Conservation (phyloP, 2,329 filamentous ascomycete species). For the Diaporthe australafricana region DNA sequence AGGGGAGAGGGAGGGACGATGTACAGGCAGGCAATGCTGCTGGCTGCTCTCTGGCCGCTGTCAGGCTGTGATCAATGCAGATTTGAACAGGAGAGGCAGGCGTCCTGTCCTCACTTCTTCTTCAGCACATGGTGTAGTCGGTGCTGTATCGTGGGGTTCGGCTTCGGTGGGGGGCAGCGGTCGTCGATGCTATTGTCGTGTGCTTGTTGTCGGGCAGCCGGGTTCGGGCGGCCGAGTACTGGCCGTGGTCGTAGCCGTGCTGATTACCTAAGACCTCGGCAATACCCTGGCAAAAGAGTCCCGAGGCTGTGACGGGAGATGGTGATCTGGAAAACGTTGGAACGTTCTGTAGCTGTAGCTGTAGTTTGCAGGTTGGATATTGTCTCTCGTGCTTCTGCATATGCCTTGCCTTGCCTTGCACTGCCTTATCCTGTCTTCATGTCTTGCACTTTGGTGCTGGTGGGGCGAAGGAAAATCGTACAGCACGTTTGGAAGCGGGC, state of each 20-base stretch:
- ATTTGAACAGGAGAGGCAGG: slow-evolving; percentile 14
- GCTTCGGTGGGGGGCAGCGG: neutral
- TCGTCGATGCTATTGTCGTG: neutral
- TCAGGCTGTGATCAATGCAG: neutral
- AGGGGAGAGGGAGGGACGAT: slow-evolving; percentile 20
- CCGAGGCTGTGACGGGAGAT: neutral
- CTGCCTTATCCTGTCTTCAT: neutral
- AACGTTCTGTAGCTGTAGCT: neutral
- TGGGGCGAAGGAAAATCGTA: neutral
- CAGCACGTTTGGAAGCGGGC: slow-evolving; percentile 5
- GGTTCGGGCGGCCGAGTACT: slow-evolving; percentile 15
- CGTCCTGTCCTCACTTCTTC: neutral
- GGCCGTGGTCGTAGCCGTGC: neutral
- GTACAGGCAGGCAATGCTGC: slow-evolving; percentile 5
- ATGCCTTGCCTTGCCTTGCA: neutral
- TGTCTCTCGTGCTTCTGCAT: slow-evolving; percentile 9
- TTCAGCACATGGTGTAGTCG: slow-evolving; percentile 6
- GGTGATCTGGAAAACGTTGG: neutral
- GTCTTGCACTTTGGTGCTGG: neutral
- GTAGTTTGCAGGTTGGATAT: neutral
- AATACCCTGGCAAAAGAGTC: neutral
- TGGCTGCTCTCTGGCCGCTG: neutral
- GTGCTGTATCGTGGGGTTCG: neutral
- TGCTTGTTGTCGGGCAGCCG: slow-evolving; percentile 1
- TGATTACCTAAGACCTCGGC: slow-evolving; percentile 3